Conservation (phyloP, 306 rosid species). For the Quercus agrifolia region DNA sequence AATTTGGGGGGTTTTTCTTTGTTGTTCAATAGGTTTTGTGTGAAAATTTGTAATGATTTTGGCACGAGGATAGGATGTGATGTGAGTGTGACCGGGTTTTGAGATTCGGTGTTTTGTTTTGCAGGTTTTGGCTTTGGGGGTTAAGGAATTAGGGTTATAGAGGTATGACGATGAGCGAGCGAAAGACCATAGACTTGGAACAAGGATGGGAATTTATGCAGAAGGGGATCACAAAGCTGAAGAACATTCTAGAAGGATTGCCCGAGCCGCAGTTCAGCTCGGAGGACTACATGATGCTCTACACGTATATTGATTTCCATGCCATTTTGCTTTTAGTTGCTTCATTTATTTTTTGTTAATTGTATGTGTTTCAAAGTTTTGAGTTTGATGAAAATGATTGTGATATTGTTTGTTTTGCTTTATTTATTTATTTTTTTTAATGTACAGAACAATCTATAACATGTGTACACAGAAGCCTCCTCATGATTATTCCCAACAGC, state of each 20-base stretch:
- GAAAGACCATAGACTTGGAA: conserved; percentile 19
- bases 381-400: conserved; percentile 8
- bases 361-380: not conserved
- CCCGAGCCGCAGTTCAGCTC: conserved; percentile 30
- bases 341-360: not conserved
- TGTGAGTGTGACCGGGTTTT: not conserved
- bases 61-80: not conserved
- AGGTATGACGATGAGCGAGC: conserved; percentile 33
- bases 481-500: conserved; percentile 48
- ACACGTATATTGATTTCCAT: conserved; percentile 40
- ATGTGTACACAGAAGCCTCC: conserved; percentile 60
- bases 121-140: conserved; percentile 22
- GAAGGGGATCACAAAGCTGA: conserved; percentile 40
- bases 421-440: not conserved
- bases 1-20: not conserved
- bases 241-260: conserved; percentile 39
- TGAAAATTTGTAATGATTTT: not conserved
- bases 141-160: conserved; percentile 4
- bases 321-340: not conserved
- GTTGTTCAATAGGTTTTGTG: not conserved
- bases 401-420: not conserved
- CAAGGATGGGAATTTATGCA: conserved; percentile 42
- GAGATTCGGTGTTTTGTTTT: conserved; percentile 8
- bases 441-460: conserved; percentile 54
- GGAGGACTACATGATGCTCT: conserved; percentile 39